Evolutionary conservation across 139 green algal species (phyloP).

Genomic region (Closterium sp.): DNA sequence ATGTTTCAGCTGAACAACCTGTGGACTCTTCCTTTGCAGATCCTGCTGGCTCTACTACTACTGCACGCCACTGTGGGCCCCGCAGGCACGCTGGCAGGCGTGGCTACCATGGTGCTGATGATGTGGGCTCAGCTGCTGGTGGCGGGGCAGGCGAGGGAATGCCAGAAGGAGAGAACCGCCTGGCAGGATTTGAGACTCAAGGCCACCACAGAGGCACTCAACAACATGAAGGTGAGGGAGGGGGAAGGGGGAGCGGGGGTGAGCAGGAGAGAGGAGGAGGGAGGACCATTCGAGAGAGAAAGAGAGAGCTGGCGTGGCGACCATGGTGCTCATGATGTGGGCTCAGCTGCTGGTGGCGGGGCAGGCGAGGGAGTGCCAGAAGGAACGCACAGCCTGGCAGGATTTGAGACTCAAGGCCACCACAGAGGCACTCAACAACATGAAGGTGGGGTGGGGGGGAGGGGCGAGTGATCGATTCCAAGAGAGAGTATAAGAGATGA

Average conservation of each 20-base stretch:
- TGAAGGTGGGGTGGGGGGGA: not conserved
- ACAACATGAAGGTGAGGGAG: slow-evolving; percentile 29
- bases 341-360: slow-evolving; percentile 17
- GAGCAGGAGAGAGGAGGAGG: too few relatives aligned
- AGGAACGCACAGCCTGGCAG: not conserved
- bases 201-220: slow-evolving; percentile 30
- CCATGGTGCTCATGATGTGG: slow-evolving; percentile 23
- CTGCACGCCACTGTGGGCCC: too few relatives aligned
- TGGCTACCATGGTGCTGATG: slow-evolving; percentile 24
- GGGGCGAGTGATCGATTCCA: too few relatives aligned
- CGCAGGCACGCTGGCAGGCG: slow-evolving; percentile 27
- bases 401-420: not conserved
- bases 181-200: slow-evolving; percentile 29
- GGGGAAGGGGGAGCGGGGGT: too few relatives aligned
- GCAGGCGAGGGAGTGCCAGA: not conserved
- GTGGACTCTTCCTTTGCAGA: too few relatives aligned
- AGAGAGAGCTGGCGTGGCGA: too few relatives aligned
- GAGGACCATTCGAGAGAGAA: too few relatives aligned
- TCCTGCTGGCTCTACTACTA: too few relatives aligned
- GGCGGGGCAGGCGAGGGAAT: slow-evolving; percentile 5
- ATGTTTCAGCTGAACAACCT: too few relatives aligned
- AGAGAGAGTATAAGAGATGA: too few relatives aligned
- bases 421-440: slow-evolving; percentile 31
- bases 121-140: slow-evolving; percentile 13
- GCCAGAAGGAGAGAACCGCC: not conserved